phyloP scores from a whole-genome alignment of 768 basidiomycete genomes.

The Cubamyces sp. region DNA sequence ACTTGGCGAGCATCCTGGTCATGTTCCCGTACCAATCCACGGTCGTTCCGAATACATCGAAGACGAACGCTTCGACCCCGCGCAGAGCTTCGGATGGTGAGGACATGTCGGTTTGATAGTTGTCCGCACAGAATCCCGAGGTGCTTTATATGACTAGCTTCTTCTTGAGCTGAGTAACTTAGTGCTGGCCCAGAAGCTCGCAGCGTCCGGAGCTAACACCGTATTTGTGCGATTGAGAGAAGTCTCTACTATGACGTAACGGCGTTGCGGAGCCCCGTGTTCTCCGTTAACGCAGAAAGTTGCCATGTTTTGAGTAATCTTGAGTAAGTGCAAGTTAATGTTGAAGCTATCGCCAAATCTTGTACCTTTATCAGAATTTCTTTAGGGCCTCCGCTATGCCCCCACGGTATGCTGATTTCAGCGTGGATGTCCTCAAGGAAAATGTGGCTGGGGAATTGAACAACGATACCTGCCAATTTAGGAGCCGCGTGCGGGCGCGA shows the following conservation, averaged over 20 bases:
- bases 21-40: constrained; percentile 35
- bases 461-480: background rate
- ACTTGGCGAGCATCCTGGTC: constrained; percentile 16
- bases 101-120: constrained; percentile 2
- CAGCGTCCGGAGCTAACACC: too few relatives aligned
- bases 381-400: too few relatives aligned
- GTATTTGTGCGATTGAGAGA: too few relatives aligned
- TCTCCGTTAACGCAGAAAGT: too few relatives aligned
- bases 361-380: too few relatives aligned
- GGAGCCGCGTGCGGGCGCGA: background rate
- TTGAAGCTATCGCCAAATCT: too few relatives aligned
- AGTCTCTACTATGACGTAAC: background rate
- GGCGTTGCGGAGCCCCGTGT: too few relatives aligned
- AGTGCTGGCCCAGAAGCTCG: background rate
- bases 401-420: too few relatives aligned
- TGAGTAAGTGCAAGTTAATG: too few relatives aligned
- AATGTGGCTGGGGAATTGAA: background rate
- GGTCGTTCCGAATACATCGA: constrained; percentile 36
- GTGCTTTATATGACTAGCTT: too few relatives aligned
- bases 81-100: constrained; percentile 4
- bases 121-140: too few relatives aligned
- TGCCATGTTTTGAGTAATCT: too few relatives aligned
- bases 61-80: constrained; percentile 30
- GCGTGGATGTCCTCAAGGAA: background rate
- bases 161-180: background rate